Base-by-base conservation (phyloP, 805 yeast genomes). In the Cyberlindnera mrakii region DNA sequence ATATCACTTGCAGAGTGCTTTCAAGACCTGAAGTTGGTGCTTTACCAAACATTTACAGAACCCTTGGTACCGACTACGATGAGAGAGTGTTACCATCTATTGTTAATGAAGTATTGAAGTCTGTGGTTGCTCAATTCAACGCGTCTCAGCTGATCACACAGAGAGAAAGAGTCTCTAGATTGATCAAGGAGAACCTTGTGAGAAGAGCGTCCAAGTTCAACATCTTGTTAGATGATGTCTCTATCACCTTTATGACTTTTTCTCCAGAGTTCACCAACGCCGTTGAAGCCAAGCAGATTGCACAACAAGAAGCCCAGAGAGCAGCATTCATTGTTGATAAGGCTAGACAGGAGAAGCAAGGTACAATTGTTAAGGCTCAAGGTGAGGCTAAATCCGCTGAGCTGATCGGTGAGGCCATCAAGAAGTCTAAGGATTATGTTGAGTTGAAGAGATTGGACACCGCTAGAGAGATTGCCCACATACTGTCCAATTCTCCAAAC, bases 301-400 rank as follows among this genome's bases (percentile, higher is more conserved):
- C 99, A 25, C 99, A 93, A 67, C 99, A 93, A 72, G 99, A 93
- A 63, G 98, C 99, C 17, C 97, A 93, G 69, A 82, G 96, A 65
- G 98, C 99, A 8, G 97, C 98, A 0, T 93, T 90, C 55, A 74
- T 93, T 35, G 99, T 93, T 41, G 99, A 93, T 65, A 87, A 89
- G 63, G 99, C 99, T 8, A 80, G 86, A 56, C 99, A 93, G 68
- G 98, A 93, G 70, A 93, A 93, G 65, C 98, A 93, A 68, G 95
- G 95, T 62, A 75, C 88, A 71, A 95, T 93, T 50, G 97, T 93
- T 45, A 88, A 85, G 66, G 98, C 99, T 11, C 86, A 88, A 65
- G 99, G 99, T 79, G 99, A 93, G 70, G 99, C 99, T 52, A 81
- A 87, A 63, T 85, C 96, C 42, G 99, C 99, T 30, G 95, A 90